Base-by-base conservation (phyloP, 345 rosid species). In the Carallia pectinifolia region DNA sequence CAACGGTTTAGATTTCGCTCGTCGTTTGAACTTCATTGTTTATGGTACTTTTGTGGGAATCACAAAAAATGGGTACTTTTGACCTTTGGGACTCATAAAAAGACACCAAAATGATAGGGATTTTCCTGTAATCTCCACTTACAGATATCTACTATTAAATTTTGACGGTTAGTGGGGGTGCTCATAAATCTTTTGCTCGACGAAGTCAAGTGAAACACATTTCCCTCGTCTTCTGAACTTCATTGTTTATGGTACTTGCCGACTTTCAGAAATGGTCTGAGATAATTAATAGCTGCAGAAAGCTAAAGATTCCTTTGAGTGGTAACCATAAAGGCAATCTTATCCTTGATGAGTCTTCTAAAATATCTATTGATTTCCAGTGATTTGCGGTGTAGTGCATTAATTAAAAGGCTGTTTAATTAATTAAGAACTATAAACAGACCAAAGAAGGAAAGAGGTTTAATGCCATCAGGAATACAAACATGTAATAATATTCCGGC, bases 111-210 rank as follows among this genome's bases (percentile, higher is more conserved):
- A 69, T 36, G 68, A 53, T 16, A 53, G 62, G 69, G 81, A 77
- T 77, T 78, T 62, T 38, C 68, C 16, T 54, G 68, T 73, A 53
- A 62, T 50, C 47, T 50, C 85, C 82, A 79, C 82, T 79, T 66
- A 62, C 30, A 63, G 64, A 53, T 7, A 40, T 48, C 23, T 52
- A 55, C 6, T 72, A 68, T 69, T 60, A 34, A 60, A 73, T 70
- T 56, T 60, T 29, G 58, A 72, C 66, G 71, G 85, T 54, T 78
- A 50, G 56, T 58, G 52, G 55, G 68, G 61, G 64, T 59, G 74
- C 58, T 65, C 40, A 17, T 50, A 62, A 15, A 37, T 15, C 59
- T 27, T 58, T 73, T 71, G 39, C 37, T 76, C 67, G 74, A 73
- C 74, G 72, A 69, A 69, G 54, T 19, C 64, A 66, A 75, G 73